Evolutionary conservation across 2,329 filamentous ascomycete genomes (phyloP).

Genomic region (Chlorencoelia australis): DNA sequence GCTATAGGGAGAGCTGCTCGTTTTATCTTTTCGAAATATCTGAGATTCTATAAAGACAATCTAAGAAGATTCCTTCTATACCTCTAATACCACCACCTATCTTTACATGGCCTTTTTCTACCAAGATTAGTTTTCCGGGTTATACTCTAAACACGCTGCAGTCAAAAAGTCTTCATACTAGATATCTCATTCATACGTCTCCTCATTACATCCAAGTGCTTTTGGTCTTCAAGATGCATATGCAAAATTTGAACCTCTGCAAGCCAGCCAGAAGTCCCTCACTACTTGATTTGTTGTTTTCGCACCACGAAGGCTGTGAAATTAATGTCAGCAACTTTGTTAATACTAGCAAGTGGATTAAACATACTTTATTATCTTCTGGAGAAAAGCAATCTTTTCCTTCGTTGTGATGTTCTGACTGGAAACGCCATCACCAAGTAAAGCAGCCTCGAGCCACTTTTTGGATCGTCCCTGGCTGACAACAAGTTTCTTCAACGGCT

Average conservation of each 20-base stretch:
- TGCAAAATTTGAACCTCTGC: slow-evolving; percentile 48
- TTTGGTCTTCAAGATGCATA: slow-evolving; percentile 37
- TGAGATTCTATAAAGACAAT: no score
- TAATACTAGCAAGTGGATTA: not conserved
- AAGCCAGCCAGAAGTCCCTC: slow-evolving; percentile 63
- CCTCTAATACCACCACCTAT: no score
- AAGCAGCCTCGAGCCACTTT: slow-evolving; percentile 51
- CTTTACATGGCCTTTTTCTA: no score
- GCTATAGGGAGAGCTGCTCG: no score
- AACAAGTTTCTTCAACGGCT: slow-evolving; percentile 61
- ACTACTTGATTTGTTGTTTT: slow-evolving; percentile 56
- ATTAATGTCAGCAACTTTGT: not conserved
- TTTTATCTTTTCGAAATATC: no score
- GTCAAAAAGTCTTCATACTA: not conserved
- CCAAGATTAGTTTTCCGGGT: no score
- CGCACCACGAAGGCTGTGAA: slow-evolving; percentile 48
- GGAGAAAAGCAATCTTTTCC: slow-evolving; percentile 55
- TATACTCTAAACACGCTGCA: no score
- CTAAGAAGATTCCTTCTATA: no score
- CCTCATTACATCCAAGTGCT: not conserved
- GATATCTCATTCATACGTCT: not conserved
- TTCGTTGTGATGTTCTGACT: slow-evolving; percentile 46
- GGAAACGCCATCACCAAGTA: slow-evolving; percentile 40
- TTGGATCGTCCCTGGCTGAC: slow-evolving; percentile 44
- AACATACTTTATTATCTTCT: slow-evolving; percentile 52